Base-by-base conservation (phyloP, 345 rosid genomes). In the Eucalyptus grandis region DNA sequence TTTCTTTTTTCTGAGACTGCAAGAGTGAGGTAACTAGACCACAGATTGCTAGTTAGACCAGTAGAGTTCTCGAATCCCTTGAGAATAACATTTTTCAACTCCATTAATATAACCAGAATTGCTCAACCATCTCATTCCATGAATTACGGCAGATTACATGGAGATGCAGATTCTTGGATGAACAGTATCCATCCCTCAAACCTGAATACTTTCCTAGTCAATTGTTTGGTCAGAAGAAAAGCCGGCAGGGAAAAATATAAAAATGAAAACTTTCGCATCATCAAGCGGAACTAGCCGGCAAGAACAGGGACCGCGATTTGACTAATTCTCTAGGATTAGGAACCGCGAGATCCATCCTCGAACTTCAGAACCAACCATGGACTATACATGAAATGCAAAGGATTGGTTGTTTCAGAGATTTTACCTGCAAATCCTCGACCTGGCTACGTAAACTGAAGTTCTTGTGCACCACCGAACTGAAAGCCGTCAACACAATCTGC, bases 361-460 rank as follows among this genome's bases (percentile, higher is more conserved):
- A 6, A 77, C 47, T 77, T 21, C 83, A 11, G 83, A 37, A 77
- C 15, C 7, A 19, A 40, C 85, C 85, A 77, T 77, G 47, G 44
- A 40, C 46, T 3, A 34, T 72, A 72, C 49, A 6, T 34, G 22
- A n/a, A 43, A 54, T 56, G 62, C 62, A 87, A 21, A 16, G 7
- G 58, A 30, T 6, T 3, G 44, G 26, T n/a, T 34, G 31, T 10
- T 40, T 37, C 8, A 21, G 83, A 77, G 47, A 3, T 6, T 47
- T 72, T 87, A 94, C 98, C 96, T 94, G 94, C 90, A 95, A 93
- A 44, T 93, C 93, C 85, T 90, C 83, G 56, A 94, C 95, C 91
- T 93, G 93, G 31, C 90, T 80, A 85, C 92, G 94, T n/a, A 95
- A 89, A 62, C 93, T 91, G 92, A 94, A 91, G 88, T 94, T 95